A percentile compares a stretch with the other conserved stretches of the same genome.
phyloP scores from a whole-genome alignment of 805 yeast genomes.

The Sungouiella blattae region DNA sequence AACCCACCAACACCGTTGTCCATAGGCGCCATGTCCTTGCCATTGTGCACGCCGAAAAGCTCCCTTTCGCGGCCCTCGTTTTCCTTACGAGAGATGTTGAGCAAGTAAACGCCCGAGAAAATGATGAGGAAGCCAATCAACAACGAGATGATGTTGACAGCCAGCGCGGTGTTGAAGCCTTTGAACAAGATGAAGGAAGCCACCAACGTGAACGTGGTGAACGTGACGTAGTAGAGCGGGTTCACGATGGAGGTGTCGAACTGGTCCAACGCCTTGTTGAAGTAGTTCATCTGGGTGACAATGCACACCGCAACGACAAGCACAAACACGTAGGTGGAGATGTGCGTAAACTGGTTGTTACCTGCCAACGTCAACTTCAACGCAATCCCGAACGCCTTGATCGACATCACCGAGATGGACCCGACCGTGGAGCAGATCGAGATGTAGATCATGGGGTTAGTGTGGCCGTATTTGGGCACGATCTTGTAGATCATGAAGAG shows the following conservation, averaged over 20 bases:
- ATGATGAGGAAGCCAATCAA: conserved; percentile 83
- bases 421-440: conserved; percentile 90
- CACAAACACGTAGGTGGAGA: conserved; percentile 79
- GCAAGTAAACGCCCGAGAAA: conserved; percentile 80
- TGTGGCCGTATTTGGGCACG: conserved; percentile 75
- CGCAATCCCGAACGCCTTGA: conserved; percentile 92
- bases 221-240: conserved; percentile 86
- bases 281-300: conserved; percentile 87
- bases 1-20: conserved; percentile 80
- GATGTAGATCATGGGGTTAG: conserved; percentile 84
- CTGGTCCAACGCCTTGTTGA: conserved; percentile 89
- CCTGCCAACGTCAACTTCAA: conserved; percentile 80
- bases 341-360: conserved; percentile 81
- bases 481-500: conserved; percentile 76
- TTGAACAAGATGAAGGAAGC: conserved; percentile 84
- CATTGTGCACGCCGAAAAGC: conserved; percentile 57
- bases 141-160: conserved; percentile 75
- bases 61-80: conserved; percentile 50
- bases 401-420: conserved; percentile 84
- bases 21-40: conserved; percentile 58
- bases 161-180: conserved; percentile 81
- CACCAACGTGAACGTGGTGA: conserved; percentile 80
- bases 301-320: conserved; percentile 77
- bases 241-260: conserved; percentile 90
- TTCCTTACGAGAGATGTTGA: conserved; percentile 71